These are phyloP conservation scores for Saturnispora gosingensis DNA, from an alignment of 805 yeast species.

Conservation along the genomic window DNA sequence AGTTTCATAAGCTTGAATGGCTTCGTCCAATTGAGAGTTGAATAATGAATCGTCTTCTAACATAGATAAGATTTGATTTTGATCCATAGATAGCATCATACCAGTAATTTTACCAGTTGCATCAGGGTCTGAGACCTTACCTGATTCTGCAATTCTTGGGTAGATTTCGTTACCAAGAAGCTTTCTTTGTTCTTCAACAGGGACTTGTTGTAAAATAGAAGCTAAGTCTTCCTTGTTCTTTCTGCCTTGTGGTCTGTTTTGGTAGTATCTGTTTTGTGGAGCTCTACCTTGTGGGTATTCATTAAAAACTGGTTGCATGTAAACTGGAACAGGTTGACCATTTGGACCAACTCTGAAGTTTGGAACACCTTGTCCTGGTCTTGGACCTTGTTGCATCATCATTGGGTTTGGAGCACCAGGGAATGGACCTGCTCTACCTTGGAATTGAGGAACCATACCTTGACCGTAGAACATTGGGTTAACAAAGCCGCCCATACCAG, in stretches of 20 bases:
- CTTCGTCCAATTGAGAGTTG: constrained; percentile 88
- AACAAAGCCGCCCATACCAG: constrained; percentile 79
- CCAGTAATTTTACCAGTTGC: constrained; percentile 99
- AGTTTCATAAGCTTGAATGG: constrained; percentile 87
- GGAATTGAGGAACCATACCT: constrained; percentile 39
- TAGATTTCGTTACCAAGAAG: constrained; percentile 95
- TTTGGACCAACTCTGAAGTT: constrained; percentile 62
- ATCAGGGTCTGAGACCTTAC: constrained; percentile 82
- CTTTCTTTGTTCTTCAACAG: constrained; percentile 93
- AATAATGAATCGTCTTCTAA: constrained; percentile 85
- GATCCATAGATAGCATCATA: constrained; percentile 94
- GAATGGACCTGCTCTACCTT: constrained; percentile 74
- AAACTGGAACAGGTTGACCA: constrained; percentile 76
- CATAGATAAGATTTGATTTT: constrained; percentile 78
- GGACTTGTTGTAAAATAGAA: constrained; percentile 52
- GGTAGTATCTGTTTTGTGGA: constrained; percentile 38
- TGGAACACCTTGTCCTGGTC: constrained; percentile 48
- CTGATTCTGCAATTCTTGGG: constrained; percentile 81
- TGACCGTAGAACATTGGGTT: constrained; percentile 81
- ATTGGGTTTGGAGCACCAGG: constrained; percentile 67
- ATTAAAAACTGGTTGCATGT: constrained; percentile 75
- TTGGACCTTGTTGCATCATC: constrained; percentile 57
- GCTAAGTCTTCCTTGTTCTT: constrained; percentile 36
- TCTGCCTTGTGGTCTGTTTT: constrained; percentile 29
- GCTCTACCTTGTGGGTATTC: constrained; percentile 49